Base-by-base conservation (phyloP, 2,329 filamentous ascomycete species). In the Claviceps humidiphila region DNA sequence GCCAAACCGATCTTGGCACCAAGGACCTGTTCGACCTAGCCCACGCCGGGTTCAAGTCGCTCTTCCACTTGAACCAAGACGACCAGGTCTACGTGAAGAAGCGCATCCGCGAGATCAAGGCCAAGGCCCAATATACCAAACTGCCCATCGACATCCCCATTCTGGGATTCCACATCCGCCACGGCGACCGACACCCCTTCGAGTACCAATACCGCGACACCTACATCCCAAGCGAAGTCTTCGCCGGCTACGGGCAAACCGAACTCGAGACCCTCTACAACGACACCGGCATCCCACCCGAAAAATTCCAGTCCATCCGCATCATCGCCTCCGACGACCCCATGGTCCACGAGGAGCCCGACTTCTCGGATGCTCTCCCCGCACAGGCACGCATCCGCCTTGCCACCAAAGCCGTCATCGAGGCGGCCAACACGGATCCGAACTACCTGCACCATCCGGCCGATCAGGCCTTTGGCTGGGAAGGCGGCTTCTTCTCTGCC, bases 321-420 rank as follows among this genome's bases (percentile, higher is more conserved):
- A 63, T 94, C 1, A 64, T 94, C 26, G 87, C 88, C 5, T 90
- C 87, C 0, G 89, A 95, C 63, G 88, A 95, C 61, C 87, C 88
- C 0, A 79, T 82, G 51, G 81, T 93, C 24, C 85, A 87, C 61
- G 74, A 78, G 22, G 72, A 80, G 11, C 71, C 77, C 1, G 86
- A 89, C 60, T 76, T 91, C 53, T 67, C 68, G 1, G 65, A 66
- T 17, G 72, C 77, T 0, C 60, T 76, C 5, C 77, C 80, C 5
- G 87, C 87, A 0, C 88, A 95, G 64, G 81, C 85, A 60, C 80
- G 81, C 54, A 91, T 94, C 63, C 79, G 82, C 22, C 76, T 94
- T 6, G 86, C 87, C 8, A 81, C 80, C 49, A 87, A 86, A 62
- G 65, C 71, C 30, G 67, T 70, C 22, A 65, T 71, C 39, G 60